Evolutionary conservation across 2,329 filamentous ascomycete genomes (phyloP).

Genomic region (Diaporthe aspalathi): DNA sequence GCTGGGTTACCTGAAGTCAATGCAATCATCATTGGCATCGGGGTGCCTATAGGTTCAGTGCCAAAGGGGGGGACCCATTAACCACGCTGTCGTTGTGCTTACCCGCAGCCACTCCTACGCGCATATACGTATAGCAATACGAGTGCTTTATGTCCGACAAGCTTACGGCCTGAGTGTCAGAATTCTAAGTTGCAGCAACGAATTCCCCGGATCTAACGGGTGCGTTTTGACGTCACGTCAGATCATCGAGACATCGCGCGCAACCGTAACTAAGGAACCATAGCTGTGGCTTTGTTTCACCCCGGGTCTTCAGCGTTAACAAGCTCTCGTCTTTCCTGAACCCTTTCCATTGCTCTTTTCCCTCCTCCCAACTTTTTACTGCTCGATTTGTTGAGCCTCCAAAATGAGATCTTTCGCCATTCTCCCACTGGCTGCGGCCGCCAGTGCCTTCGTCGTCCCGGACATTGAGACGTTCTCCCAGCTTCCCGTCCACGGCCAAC

Average conservation of each 20-base stretch:
- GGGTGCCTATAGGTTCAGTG: neutral
- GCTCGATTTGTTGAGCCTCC: neutral
- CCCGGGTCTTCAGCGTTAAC: neutral
- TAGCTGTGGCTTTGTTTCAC: constrained; percentile 20
- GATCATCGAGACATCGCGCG: constrained; percentile 17
- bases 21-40: constrained; percentile 28
- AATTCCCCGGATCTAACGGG: constrained; percentile 14
- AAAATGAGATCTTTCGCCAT: constrained; percentile 42
- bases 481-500: constrained; percentile 40
- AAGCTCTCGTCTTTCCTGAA: neutral
- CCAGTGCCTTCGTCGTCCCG: constrained; percentile 43
- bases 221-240: constrained; percentile 37
- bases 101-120: neutral
- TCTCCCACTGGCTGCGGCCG: constrained; percentile 40
- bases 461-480: constrained; percentile 39
- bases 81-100: neutral
- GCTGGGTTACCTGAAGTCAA: constrained; percentile 22
- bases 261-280: neutral
- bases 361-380: neutral
- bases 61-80: neutral
- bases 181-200: neutral
- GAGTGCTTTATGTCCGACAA: neutral
- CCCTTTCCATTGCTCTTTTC: neutral
- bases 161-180: neutral
- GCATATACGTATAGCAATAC: neutral